Evolutionary conservation across 148 eudicot genomes (phyloP), one percentile per base, ranked within the genome.

Genomic region (Talinum fruticosum): DNA sequence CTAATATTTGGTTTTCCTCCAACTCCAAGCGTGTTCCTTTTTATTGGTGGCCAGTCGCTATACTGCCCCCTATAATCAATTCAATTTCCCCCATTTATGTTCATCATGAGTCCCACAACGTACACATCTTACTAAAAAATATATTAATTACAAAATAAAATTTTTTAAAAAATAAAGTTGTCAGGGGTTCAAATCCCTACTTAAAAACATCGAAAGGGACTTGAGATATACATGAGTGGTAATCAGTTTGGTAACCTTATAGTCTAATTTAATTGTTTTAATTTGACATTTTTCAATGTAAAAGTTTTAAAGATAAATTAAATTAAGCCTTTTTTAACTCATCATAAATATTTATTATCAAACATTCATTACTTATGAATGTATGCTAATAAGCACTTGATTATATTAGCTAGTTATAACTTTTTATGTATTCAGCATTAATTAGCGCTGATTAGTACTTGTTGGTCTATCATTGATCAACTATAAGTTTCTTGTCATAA

Each of bases 21-120:
- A 80, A 75, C 75, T 66, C 71, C 79, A 80, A 75, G 75, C 79
- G 83, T 80, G 83, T 54, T 80, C 65, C 79, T 80, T 66, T 80
- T 80, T 1, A 80, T 75, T 80, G 83, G 83, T 80, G 79, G 79
- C 83, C 83, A 80, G 62, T 80, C 83, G 47, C 75, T 80, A 32
- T 75, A 80, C 38, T 80, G 83, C 69, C 71, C 83, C 83, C 83
- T 80, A 38, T 5, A 33, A 5, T 19, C 38, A 8, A 57, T 8
- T n/a, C n/a, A n/a, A 57, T 34, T n/a, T n/a, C n/a, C n/a, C 44
- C 14, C 37, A 19, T 6, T 23, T 10, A 65, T 64, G 13, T 41
- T 41, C 70, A 76, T 26, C 41, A 76, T 66, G 61, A 72, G 24
- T 29, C 34, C 35, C 75, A 72, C 75, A 47, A 45, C n/a, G n/a